These are phyloP conservation scores for Ogataea henricii DNA, from an alignment of 805 yeast species.

Conservation along the genomic window DNA sequence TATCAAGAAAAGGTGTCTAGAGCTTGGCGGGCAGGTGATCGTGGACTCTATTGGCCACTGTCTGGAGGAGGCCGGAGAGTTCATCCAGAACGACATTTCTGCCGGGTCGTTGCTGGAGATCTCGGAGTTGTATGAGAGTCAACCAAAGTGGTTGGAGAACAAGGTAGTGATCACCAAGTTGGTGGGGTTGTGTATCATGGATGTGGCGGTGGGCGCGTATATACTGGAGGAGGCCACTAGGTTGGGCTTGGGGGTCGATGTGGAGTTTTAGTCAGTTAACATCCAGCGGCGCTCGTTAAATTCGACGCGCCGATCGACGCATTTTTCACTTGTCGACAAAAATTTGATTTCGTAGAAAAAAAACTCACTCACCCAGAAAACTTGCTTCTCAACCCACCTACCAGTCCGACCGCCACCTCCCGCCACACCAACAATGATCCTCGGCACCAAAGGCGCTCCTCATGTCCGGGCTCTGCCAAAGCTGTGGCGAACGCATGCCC, in stretches of 20 bases:
- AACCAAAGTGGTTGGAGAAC: constrained; percentile 15
- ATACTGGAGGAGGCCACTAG: constrained; percentile 36
- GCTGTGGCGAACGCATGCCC: constrained; percentile 1
- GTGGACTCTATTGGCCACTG: constrained; percentile 64
- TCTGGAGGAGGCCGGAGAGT: constrained; percentile 64
- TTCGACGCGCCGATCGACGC: constrained; percentile 9
- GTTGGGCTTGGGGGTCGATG: constrained; percentile 35
- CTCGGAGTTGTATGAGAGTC: constrained; percentile 38
- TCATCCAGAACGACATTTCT: constrained; percentile 47
- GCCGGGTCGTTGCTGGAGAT: constrained; percentile 47
- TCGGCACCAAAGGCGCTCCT: background rate
- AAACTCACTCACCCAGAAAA: background rate
- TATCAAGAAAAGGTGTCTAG: constrained; percentile 38
- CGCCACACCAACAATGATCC: constrained; percentile 1
- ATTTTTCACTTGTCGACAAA: constrained; percentile 13
- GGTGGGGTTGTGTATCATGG: constrained; percentile 69
- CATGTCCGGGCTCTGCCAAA: background rate
- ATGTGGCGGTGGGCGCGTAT: constrained; percentile 51
- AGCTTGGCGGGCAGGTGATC: constrained; percentile 44
- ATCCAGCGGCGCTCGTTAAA: background rate
- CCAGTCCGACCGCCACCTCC: background rate
- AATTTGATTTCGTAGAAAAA: background rate
- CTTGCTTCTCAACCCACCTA: background rate
- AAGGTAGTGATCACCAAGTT: constrained; percentile 51
- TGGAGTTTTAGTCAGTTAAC: constrained; percentile 28